A percentile compares a stretch with the other conserved stretches of the same genome.
Conservation (phyloP, 2,329 filamentous ascomycete species). For the Nemania serpens region DNA sequence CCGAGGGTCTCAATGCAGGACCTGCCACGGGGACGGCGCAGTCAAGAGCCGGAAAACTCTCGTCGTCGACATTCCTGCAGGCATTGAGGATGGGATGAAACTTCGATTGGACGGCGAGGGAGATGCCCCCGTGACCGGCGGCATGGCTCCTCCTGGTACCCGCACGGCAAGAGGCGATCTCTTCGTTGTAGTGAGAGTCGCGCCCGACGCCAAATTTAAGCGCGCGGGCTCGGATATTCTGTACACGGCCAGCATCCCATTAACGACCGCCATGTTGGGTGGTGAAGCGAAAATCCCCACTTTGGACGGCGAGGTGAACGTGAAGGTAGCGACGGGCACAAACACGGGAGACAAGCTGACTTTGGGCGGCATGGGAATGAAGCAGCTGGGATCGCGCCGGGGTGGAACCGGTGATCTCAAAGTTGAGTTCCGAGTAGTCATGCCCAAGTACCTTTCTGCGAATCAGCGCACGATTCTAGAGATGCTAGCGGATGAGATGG, state of each 20-base stretch:
- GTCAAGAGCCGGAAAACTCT: constrained; percentile 82
- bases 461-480: constrained; percentile 94
- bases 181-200: constrained; percentile 87
- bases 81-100: constrained; percentile 96
- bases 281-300: constrained; percentile 90
- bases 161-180: constrained; percentile 81
- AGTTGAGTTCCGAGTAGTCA: constrained; percentile 91
- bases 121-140: constrained; percentile 80
- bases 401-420: constrained; percentile 78
- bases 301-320: constrained; percentile 84
- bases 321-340: constrained; percentile 90
- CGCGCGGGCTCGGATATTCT: constrained; percentile 87
- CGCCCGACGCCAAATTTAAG: constrained; percentile 87
- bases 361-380: constrained; percentile 91
- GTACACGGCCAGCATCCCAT: constrained; percentile 86
- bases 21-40: constrained; percentile 83
- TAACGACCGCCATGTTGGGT: constrained; percentile 91
- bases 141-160: constrained; percentile 64
- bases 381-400: constrained; percentile 72
- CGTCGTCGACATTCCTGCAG: constrained; percentile 88
- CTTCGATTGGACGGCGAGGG: constrained; percentile 84
- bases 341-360: constrained; percentile 92
- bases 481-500: constrained; percentile 96
- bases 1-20: constrained; percentile 77
- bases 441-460: constrained; percentile 90